Percentiles rank a stretch among this genome's conserved stretches.
Evolutionary conservation across 441 rosid genomes (phyloP).

Genomic region (Erodium moschatum): DNA sequence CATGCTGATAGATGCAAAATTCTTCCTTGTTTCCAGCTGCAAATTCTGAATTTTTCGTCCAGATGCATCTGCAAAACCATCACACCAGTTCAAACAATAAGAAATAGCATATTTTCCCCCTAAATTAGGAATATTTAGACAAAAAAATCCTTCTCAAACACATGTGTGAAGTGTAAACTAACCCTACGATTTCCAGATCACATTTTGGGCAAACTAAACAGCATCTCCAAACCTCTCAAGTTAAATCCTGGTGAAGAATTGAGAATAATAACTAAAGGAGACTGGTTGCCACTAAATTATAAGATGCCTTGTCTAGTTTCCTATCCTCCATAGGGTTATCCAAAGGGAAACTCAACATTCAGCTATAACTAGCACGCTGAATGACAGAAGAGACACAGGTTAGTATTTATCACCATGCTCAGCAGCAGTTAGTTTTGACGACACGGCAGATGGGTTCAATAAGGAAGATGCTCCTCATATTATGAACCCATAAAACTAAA

Average conservation of each 20-base stretch:
- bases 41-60: conserved; percentile 33
- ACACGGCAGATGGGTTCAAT: neutral
- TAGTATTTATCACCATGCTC: neutral
- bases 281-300: conserved; percentile 3
- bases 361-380: neutral
- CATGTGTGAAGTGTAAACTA: neutral
- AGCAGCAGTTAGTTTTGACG: neutral
- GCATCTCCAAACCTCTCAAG: neutral
- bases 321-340: neutral
- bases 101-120: neutral
- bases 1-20: conserved; percentile 55
- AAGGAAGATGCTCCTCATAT: neutral
- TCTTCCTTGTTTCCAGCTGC: conserved; percentile 36
- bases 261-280: neutral
- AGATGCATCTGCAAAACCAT: conserved; percentile 42
- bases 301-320: neutral
- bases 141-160: neutral
- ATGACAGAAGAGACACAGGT: neutral
- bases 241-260: neutral
- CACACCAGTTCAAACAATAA: conserved; percentile 25
- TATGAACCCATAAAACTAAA: neutral
- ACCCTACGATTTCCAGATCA: neutral
- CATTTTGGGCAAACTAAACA: neutral
- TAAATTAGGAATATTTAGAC: neutral
- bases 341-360: neutral